These are phyloP conservation scores for Chalciporus piperatoides DNA, from an alignment of 1,284 basidiomycete species.

Conservation along the genomic window DNA sequence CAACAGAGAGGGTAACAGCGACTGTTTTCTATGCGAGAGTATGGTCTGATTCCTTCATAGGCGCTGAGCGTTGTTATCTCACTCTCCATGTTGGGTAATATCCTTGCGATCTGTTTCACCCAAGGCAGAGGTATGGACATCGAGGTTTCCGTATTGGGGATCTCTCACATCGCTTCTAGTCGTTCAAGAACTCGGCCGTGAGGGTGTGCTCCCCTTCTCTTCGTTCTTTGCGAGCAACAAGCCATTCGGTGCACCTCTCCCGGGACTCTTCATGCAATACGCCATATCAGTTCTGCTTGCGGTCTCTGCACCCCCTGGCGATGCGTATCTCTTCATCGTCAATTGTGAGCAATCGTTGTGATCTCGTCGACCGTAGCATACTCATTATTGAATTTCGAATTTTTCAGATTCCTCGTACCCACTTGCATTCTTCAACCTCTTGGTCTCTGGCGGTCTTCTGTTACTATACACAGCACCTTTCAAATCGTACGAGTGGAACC, in stretches of 20 bases:
- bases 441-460: conserved; percentile 59
- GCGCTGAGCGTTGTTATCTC: conserved; percentile 58
- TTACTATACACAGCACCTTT: conserved; percentile 50
- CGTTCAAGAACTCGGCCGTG: conserved; percentile 66
- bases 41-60: conserved; percentile 35
- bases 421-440: conserved; percentile 50
- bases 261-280: conserved; percentile 56
- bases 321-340: conserved; percentile 65
- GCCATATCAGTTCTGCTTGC: conserved; percentile 49
- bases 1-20: conserved; percentile 48
- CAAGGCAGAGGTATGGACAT: conserved; percentile 52
- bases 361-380: not conserved
- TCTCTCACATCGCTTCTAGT: conserved; percentile 37
- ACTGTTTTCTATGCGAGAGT: not conserved
- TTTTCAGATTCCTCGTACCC: conserved; percentile 53
- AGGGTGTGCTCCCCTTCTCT: conserved; percentile 60
- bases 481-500: conserved; percentile 50
- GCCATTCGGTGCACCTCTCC: conserved; percentile 57
- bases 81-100: conserved; percentile 58
- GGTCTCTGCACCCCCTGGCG: conserved; percentile 54
- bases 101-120: conserved; percentile 57
- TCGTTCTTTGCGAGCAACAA: conserved; percentile 61
- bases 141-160: not conserved
- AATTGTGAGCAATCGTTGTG: conserved; percentile 42
- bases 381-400: conserved; percentile 34